A percentile compares a stretch with the other conserved stretches of the same genome.
These are phyloP conservation scores for Vanderwaltozyma yarrowii DNA, from an alignment of 805 yeast genomes.

Conservation along the genomic window DNA sequence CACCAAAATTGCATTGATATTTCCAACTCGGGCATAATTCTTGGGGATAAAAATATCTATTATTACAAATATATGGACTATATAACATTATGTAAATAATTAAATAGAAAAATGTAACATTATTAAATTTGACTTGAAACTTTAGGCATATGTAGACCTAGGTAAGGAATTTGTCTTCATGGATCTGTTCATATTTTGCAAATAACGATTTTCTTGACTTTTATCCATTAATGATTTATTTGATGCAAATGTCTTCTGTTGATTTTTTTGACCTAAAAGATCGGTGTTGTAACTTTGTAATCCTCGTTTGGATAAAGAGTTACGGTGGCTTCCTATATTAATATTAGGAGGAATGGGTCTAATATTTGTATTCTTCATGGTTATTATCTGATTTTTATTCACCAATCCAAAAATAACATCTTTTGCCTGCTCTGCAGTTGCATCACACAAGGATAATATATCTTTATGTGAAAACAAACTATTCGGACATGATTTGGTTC, in stretches of 20 bases:
- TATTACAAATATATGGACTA: no score
- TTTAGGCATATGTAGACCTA: no score
- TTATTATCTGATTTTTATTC: conserved; percentile 4
- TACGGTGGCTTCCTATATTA: not conserved
- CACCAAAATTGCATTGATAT: conserved; percentile 10
- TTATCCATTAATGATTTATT: not conserved
- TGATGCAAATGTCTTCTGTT: no score
- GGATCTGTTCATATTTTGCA: conserved; percentile 7
- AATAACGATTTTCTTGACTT: conserved; percentile 2
- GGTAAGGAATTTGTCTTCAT: conserved; percentile 3
- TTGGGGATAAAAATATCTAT: no score
- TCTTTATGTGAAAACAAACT: not conserved
- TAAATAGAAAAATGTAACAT: no score
- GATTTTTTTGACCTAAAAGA: no score
- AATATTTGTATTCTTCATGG: not conserved
- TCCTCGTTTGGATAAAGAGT: not conserved
- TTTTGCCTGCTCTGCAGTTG: conserved; percentile 21
- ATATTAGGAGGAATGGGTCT: not conserved
- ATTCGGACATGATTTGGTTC: conserved; percentile 1
- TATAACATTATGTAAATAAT: no score
- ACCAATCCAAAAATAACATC: conserved; percentile 16
- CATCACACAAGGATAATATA: conserved; percentile 21
- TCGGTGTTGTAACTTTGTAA: not conserved
- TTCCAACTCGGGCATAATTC: no score
- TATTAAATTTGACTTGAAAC: no score